Evolutionary conservation across 371 early-diverging fungal genomes (phyloP).

Genomic region (Mortierella sp.): DNA sequence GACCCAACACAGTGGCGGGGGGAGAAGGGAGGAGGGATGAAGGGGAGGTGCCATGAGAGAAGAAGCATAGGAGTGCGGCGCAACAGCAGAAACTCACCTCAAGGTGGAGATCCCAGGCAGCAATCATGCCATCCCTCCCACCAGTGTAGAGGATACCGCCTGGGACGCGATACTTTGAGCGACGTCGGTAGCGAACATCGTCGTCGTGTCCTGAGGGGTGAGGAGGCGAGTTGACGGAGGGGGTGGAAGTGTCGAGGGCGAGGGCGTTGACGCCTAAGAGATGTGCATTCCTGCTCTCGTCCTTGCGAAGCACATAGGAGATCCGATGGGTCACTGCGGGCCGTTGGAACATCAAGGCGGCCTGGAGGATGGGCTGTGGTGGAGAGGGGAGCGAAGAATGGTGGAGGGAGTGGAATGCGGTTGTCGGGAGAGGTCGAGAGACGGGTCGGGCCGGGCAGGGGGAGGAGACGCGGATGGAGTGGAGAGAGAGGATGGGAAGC

Average conservation of each 20-base stretch:
- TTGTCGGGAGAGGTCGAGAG: background rate
- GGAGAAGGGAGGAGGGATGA: background rate
- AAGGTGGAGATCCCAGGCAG: constrained; percentile 85
- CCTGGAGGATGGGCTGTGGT: background rate
- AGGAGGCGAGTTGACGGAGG: constrained; percentile 10
- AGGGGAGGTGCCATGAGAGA: too few relatives aligned
- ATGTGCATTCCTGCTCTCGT: constrained; percentile 65
- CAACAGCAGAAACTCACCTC: too few relatives aligned
- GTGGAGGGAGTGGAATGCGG: background rate
- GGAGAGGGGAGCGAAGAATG: background rate
- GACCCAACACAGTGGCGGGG: too few relatives aligned
- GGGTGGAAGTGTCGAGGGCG: constrained; percentile 66
- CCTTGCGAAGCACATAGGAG: constrained; percentile 67
- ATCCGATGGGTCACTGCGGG: constrained; percentile 54
- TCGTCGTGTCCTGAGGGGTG: background rate
- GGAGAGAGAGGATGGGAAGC: background rate
- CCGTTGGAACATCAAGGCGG: constrained; percentile 43
- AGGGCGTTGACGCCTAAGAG: constrained; percentile 82
- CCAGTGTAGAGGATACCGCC: constrained; percentile 88
- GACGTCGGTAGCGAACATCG: constrained; percentile 6
- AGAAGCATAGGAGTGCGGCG: too few relatives aligned
- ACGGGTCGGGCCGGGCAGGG: too few relatives aligned
- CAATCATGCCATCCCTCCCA: constrained; percentile 90
- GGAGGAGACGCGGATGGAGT: background rate
- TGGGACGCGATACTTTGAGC: constrained; percentile 28